Evolutionary conservation across 805 yeast species (phyloP).

Genomic region (Candida yuanshanica): DNA sequence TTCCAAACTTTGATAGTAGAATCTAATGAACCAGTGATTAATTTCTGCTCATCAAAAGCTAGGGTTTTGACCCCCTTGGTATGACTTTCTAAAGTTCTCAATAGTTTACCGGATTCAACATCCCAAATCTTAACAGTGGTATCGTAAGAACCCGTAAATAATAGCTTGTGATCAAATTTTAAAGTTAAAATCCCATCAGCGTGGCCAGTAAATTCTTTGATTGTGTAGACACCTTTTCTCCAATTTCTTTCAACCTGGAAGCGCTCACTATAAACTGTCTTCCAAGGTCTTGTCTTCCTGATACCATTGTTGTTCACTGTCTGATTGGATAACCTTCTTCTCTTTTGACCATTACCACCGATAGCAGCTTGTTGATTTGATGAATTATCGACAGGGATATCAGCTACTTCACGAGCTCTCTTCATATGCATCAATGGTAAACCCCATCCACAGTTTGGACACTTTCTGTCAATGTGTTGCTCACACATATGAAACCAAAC

Average conservation of each 20-base stretch:
- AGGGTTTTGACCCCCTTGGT: slow-evolving; percentile 80
- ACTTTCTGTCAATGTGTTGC: slow-evolving; percentile 94
- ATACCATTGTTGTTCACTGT: slow-evolving; percentile 14
- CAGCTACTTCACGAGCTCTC: slow-evolving; percentile 48
- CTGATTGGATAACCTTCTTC: slow-evolving; percentile 24
- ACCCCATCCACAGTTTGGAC: slow-evolving; percentile 99
- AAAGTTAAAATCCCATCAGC: slow-evolving; percentile 84
- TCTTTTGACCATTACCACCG: slow-evolving; percentile 22
- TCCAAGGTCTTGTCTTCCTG: slow-evolving; percentile 80
- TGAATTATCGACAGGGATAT: slow-evolving; percentile 6
- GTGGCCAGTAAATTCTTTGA: slow-evolving; percentile 71
- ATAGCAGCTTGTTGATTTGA: slow-evolving; percentile 8
- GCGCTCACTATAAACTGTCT: slow-evolving; percentile 86
- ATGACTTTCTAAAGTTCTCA: slow-evolving; percentile 84
- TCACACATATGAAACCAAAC: slow-evolving; percentile 99
- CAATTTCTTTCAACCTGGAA: slow-evolving; percentile 90
- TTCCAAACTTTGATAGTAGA: slow-evolving; percentile 94
- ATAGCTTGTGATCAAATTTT: slow-evolving; percentile 71
- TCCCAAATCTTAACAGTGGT: slow-evolving; percentile 93
- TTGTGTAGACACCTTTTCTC: slow-evolving; percentile 73
- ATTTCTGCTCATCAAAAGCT: slow-evolving; percentile 81
- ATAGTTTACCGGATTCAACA: slow-evolving; percentile 66
- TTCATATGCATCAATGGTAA: slow-evolving; percentile 90
- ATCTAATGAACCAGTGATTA: slow-evolving; percentile 90
- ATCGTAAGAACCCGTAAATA: slow-evolving; percentile 92